A percentile compares a stretch with the other conserved stretches of the same genome.
Evolutionary conservation across 768 basidiomycete species (phyloP).

Genomic region (Lepiota brunneoincarnata): DNA sequence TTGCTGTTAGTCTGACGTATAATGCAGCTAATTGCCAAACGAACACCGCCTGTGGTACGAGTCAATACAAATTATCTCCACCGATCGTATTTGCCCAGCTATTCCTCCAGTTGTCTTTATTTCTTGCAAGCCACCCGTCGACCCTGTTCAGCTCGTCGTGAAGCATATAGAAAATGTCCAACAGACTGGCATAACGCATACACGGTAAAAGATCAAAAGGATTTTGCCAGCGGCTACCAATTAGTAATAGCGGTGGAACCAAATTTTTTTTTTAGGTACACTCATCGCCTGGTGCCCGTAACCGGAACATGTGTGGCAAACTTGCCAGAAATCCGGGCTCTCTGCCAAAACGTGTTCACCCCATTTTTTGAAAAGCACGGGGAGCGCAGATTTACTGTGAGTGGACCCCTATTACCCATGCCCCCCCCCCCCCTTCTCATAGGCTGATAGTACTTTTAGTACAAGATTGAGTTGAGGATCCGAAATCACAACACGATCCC

Average conservation of each 20-base stretch:
- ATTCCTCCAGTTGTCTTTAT: constrained; percentile 66
- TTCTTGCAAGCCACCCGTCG: constrained; percentile 73
- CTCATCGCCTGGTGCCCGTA: constrained; percentile 71
- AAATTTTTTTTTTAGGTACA: constrained; percentile 42
- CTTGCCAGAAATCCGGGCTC: constrained; percentile 60
- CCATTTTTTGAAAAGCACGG: constrained; percentile 48
- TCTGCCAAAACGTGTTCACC: constrained; percentile 55
- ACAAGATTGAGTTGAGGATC: constrained; percentile 75
- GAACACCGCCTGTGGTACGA: constrained; percentile 74
- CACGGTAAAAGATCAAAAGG: constrained; percentile 43
- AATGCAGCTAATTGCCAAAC: constrained; percentile 69
- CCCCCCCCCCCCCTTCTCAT: neutral
- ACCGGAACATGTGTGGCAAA: constrained; percentile 67
- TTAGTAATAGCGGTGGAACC: neutral
- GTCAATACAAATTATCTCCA: neutral
- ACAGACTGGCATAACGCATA: constrained; percentile 59
- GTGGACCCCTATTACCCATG: constrained; percentile 10
- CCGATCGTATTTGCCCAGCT: constrained; percentile 1
- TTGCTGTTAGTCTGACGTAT: neutral
- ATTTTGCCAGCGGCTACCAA: neutral
- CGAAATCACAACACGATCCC: constrained; percentile 75
- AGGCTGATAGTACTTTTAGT: constrained; percentile 41
- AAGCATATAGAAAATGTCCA: constrained; percentile 63
- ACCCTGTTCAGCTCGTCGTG: constrained; percentile 68
- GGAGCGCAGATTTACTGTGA: constrained; percentile 46